Base-by-base conservation (phyloP, 805 yeast genomes). In the Suhomyces faveliae region DNA sequence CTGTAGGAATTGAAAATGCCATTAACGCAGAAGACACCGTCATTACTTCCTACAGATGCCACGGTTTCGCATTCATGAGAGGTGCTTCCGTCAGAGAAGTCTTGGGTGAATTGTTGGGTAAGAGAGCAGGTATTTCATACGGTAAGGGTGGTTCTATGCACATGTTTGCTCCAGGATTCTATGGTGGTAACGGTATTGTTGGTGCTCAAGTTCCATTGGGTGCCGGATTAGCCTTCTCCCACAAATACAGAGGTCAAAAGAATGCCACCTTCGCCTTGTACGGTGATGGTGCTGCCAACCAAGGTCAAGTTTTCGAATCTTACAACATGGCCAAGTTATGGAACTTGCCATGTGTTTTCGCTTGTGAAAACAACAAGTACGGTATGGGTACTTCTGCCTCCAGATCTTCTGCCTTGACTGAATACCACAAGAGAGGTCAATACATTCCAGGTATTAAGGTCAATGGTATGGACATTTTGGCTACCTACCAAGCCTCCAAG, bases 131-230 rank as follows among this genome's bases (percentile, higher is more conserved):
- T 79, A 95, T 88, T 52, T 87, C 97, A 38, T 85, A 76, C 74
- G 99, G 99, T 77, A 94, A 94, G 76, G 99, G 99, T 78, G 99
- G 99, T 62, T 94, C 99, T 56, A 94, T 94, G 99, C 99, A 94
- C 78, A 88, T 94, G 91, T 94, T 85, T 70, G 88, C 96, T 42
- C 84, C 85, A 41, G 95, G 95, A 52, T 94, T 94, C 80, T 94
- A 86, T 73, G 99, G 99, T 70, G 99, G 99, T 75, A 94, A 94
- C 76, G 99, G 99, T 79, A 94, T 94, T 70, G 99, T 94, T 47
- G 99, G 99, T 69, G 99, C 98, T 46, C 99, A 94, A 77, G 97
- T 94, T 49, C 96, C 99, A 55, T 80, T 94, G 61, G 99, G 99
- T 68, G 89, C 97, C 47, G 99, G 99, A 62, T 79, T 94, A 58